A percentile compares a stretch with the other conserved stretches of the same genome.
These are phyloP conservation scores for Leccinum ponderosum DNA, from an alignment of 1,284 basidiomycete genomes.

Conservation along the genomic window DNA sequence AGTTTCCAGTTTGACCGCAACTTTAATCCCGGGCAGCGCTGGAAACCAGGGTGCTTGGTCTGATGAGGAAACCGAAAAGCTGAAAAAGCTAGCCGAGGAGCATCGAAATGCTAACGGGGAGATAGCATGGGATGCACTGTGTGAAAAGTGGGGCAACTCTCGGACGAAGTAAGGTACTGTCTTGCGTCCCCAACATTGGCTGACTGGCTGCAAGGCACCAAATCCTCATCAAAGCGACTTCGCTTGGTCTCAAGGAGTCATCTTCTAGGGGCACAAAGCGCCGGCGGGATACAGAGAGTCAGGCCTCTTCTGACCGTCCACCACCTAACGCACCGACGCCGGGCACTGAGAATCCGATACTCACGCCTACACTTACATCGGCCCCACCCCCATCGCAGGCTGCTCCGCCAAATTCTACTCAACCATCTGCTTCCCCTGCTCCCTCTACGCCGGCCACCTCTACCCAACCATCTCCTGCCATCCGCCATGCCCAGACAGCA, in stretches of 20 bases:
- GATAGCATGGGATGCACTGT: slow-evolving; percentile 76
- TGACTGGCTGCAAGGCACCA: slow-evolving; percentile 55
- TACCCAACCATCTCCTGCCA: slow-evolving; percentile 31
- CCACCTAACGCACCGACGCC: slow-evolving; percentile 27
- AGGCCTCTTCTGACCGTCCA: slow-evolving; percentile 31
- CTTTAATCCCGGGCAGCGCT: slow-evolving; percentile 37
- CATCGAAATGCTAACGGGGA: slow-evolving; percentile 53
- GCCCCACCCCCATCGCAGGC: slow-evolving; percentile 21
- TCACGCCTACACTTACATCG: slow-evolving; percentile 20
- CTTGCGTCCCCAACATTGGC: slow-evolving; percentile 1
- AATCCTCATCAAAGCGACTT: slow-evolving; percentile 74
- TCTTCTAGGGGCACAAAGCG: slow-evolving; percentile 65
- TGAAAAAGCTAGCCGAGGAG: slow-evolving; percentile 67
- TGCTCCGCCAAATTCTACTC: slow-evolving; percentile 20
- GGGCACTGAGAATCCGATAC: slow-evolving; percentile 22
- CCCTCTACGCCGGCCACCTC: slow-evolving; percentile 35
- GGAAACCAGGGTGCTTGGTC: slow-evolving; percentile 73
- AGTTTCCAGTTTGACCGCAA: slow-evolving; percentile 19
- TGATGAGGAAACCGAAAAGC: slow-evolving; percentile 67
- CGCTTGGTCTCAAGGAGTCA: slow-evolving; percentile 72
- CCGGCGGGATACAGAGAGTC: slow-evolving; percentile 49
- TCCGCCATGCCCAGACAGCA: slow-evolving; percentile 34
- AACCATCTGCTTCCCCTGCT: slow-evolving; percentile 31
- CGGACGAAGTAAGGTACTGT: slow-evolving; percentile 55
- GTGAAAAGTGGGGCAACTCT: slow-evolving; percentile 67